Conservation (phyloP, 192 early-diverging fungal genomes). For the Coemansia sp. region DNA sequence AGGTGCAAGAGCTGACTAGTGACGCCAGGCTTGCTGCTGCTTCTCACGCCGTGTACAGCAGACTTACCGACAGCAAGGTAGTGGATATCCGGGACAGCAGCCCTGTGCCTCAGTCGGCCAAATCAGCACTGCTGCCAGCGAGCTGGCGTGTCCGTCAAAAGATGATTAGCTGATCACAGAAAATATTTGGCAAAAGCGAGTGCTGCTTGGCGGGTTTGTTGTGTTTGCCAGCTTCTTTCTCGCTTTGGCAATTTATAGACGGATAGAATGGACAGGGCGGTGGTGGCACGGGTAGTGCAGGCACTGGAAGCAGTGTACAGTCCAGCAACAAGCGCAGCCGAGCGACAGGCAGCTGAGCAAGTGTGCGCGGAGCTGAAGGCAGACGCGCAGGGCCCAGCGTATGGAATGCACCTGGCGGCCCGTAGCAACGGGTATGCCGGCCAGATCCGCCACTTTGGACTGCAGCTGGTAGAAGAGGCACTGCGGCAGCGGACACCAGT, state of each 20-base stretch:
- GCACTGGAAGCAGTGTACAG: slow-evolving; percentile 33
- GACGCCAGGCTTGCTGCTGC: no score
- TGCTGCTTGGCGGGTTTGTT: no score
- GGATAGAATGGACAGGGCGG: slow-evolving; percentile 14
- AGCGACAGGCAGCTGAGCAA: slow-evolving; percentile 29
- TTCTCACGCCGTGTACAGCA: no score
- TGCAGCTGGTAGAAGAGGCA: slow-evolving; percentile 35
- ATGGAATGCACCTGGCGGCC: slow-evolving; percentile 19
- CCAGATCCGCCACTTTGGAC: slow-evolving; percentile 32
- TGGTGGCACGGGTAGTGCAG: slow-evolving; percentile 15
- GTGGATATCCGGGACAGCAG: no score
- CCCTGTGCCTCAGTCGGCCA: no score
- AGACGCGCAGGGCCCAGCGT: slow-evolving; percentile 2
- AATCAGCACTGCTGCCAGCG: no score
- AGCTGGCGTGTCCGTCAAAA: no score
- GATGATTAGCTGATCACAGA: no score
- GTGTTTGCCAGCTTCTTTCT: background rate
- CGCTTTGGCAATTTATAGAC: background rate
- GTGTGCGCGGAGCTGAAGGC: slow-evolving; percentile 30
- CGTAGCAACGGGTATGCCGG: slow-evolving; percentile 1
- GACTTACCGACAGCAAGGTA: no score
- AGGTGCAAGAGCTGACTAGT: no score
- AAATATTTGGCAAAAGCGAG: no score
- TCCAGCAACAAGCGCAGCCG: slow-evolving; percentile 13
- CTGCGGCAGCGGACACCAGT: slow-evolving; percentile 8